Base-by-base conservation (phyloP, 345 rosid genomes). In the Pistacia integerrima region DNA sequence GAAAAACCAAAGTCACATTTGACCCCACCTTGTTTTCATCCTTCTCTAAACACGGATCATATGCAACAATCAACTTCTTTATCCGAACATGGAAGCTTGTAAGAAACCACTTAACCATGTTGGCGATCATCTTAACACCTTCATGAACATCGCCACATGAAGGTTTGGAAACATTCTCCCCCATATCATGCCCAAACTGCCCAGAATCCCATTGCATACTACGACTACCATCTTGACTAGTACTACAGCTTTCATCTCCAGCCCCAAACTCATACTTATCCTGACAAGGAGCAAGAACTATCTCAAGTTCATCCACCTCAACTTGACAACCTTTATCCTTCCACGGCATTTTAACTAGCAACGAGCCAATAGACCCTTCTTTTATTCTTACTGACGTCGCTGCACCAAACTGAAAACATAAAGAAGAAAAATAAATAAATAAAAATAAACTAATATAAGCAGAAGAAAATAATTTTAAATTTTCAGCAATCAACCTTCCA, bases 61-160 rank as follows among this genome's bases (percentile, higher is more conserved):
- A 93, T 8, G 97, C 99, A 85, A 96, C 81, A 20, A 96, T 91
- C 82, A 92, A 54, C 69, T 82, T 93, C 76, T 84, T 91, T 64
- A 96, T 83, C 76, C 84, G 92, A 67, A 92, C 82, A 80, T 88
- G 87, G 82, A 93, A 96, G 75, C 97, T 96, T 11, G 93, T 83
- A 63, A 96, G 87, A 78, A 96, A 84, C 98, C 94, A 90, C 70
- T 90, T 96, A 20, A 96, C 97, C 87, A 96, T 88, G 90, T 90
- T 93, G 1, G 98, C 99, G 82, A 96, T 94, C 9, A 93, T 87
- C 86, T 93, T 96, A 52, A 96, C 99, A 46, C 99, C 99, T 85
- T 96, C 97, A 77, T 96, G 99, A 76, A 96, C 91, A 89, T 90
- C 91, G 61, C 76, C 77, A 33, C 85, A 77, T 13, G 85, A 77